Conservation (phyloP, 441 rosid genomes). For the Pelargonium fulgidum region DNA sequence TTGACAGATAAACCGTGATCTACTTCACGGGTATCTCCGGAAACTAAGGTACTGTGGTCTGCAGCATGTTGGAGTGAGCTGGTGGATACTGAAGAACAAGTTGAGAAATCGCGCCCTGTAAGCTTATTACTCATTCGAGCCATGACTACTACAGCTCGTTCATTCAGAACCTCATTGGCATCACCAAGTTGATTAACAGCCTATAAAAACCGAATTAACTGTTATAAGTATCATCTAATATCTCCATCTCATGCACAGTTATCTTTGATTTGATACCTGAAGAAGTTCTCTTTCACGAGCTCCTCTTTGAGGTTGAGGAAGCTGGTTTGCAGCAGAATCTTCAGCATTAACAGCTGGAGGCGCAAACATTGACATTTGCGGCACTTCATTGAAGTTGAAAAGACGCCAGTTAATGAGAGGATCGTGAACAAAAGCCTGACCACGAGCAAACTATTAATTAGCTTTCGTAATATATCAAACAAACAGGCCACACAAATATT, state of each 20-base stretch:
- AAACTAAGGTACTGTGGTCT: conserved; percentile 60
- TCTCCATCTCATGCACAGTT: background rate
- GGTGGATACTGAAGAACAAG: conserved; percentile 44
- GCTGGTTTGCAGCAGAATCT: conserved; percentile 62
- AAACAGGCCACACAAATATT: background rate
- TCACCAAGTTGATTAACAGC: conserved; percentile 98
- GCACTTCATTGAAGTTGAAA: conserved; percentile 94
- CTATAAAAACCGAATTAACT: conserved; percentile 30
- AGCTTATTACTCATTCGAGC: conserved; percentile 91
- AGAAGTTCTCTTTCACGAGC: conserved; percentile 95
- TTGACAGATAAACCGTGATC: conserved; percentile 92
- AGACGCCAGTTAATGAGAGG: conserved; percentile 99
- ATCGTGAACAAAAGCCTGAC: conserved; percentile 97
- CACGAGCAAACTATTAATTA: conserved; percentile 14
- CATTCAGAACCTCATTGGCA: conserved; percentile 94
- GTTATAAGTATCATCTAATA: conserved; percentile 10
- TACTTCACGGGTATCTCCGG: conserved; percentile 80
- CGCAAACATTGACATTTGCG: conserved; percentile 66
- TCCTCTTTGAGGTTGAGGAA: conserved; percentile 87
- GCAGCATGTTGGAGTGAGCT: conserved; percentile 42
- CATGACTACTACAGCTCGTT: conserved; percentile 94
- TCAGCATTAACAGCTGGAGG: conserved; percentile 62
- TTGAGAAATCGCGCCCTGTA: conserved; percentile 88
- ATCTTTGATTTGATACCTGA: conserved; percentile 44
- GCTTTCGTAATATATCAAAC: background rate